Evolutionary conservation across 139 green algal species (phyloP).

Genomic region (Ettlia oleoabundans): DNA sequence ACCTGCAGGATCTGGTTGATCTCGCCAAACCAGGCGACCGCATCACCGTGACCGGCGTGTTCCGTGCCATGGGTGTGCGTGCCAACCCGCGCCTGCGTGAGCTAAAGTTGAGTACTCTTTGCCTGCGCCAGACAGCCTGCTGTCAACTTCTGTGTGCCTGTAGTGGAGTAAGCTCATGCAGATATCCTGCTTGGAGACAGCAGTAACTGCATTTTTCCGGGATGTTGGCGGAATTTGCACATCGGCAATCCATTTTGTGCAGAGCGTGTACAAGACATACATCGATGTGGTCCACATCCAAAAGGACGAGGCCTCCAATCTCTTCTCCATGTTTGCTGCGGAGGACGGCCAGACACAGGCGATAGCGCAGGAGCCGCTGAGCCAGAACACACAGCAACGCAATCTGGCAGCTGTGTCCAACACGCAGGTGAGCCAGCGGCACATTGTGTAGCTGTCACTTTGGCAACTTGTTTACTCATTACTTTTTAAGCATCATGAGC

Average conservation of each 20-base stretch:
- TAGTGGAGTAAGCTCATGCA: no score
- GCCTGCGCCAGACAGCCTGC: neutral
- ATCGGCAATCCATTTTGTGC: neutral
- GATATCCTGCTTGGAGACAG: no score
- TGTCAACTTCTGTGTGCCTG: no score
- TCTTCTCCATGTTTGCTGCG: constrained; percentile 59
- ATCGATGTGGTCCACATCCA: constrained; percentile 93
- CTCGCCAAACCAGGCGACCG: constrained; percentile 84
- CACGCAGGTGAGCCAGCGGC: constrained; percentile 8
- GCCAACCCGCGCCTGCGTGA: constrained; percentile 88
- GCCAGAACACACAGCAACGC: neutral
- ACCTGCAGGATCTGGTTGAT: constrained; percentile 87
- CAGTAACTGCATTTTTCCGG: no score
- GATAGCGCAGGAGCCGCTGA: neutral
- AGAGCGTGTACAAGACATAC: constrained; percentile 76
- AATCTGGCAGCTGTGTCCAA: constrained; percentile 16
- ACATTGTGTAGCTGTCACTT: no score
- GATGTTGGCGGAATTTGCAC: neutral
- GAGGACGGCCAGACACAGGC: constrained; percentile 26
- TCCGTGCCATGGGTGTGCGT: constrained; percentile 78
- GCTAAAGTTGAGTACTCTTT: constrained; percentile 38
- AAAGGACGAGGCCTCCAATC: constrained; percentile 61
- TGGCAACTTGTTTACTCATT: no score
- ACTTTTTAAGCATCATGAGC: no score
- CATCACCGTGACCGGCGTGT: constrained; percentile 84